Evolutionary conservation across 116 monocot genomes (phyloP), one percentile per base, ranked within the genome.

Genomic region (Phalaenopsis hybrid): DNA sequence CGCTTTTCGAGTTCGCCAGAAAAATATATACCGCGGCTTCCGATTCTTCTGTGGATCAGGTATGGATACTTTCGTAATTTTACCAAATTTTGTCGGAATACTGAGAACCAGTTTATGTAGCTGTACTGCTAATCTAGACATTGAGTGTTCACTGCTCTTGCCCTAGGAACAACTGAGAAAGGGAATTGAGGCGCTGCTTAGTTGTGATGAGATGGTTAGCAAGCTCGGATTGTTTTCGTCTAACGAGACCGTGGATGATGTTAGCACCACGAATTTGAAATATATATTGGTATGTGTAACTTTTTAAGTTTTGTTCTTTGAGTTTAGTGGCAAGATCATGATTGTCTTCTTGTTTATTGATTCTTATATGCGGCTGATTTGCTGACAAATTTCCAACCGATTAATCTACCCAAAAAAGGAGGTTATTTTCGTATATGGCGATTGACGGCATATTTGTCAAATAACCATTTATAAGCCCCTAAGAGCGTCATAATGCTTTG

Each of bases 231-330:
- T 98, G 59, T 98, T 98, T 85, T 95, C 95, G 5, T 75, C 93
- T 12, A 98, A 98, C 50, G 98, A 98, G 81, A 81, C 95, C 8
- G 94, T 90, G 81, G 93, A 98, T 73, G 98, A 98, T 34, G 89
- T 95, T 85, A 95, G 89, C 98, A 93, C 98, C 16, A 80, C 89
- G 49, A 90, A 95, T 87, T 89, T 98, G 41, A 98, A 98, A 76
- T 98, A 93, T 86, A 89, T 98, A 18, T 85, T 98, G 77, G 98
- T 98, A 86, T 70, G 80, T 23, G n/a, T 15, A 13, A 59, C 59
- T 80, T 41, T 23, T 59, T 57, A 74, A 44, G 21, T 45, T 34
- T 15, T 37, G 15, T 21, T 17, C 34, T 44, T 43, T 52, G 18
- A 23, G 75, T 77, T 77, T 77, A 9, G 7, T 28, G 13, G 33